Evolutionary conservation across 345 rosid species (phyloP), one percentile per base, ranked within the genome.

Genomic region (Camelina neglecta): DNA sequence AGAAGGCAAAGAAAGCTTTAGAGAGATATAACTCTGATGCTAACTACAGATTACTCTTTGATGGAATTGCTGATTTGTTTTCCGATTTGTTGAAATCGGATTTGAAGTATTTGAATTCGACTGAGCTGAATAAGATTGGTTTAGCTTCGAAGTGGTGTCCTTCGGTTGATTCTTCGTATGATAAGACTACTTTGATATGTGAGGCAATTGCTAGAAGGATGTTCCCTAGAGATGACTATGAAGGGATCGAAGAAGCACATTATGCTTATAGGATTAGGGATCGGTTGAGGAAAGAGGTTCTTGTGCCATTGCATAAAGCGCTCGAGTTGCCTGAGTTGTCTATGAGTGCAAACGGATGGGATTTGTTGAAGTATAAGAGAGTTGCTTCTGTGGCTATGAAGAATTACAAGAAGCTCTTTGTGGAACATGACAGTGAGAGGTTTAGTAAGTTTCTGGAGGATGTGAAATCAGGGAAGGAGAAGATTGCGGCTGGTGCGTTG

Each of bases 81-180:
- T 55, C 79, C 0, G 80, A 75, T 4, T 24, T 63, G 42, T 35
- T 80, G 65, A 80, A 74, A 48, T 56, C 73, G 1, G 82, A 80
- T 75, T n/a, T 75, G 69, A 45, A 75, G 63, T 80, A 0, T 65
- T 23, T 80, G 70, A 57, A 47, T 11, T 65, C 69, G 18, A 53
- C 60, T 8, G 73, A 80, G 56, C 1, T 51, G 26, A 49, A 57
- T 23, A 80, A 65, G 50, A 70, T 80, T 11, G 9, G 76, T 0
- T 65, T 80, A 64, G 83, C 80, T 15, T 66, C 83, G 6, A 80
- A 80, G 16, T 80, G 83, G 83, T 80, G 80, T 58, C 83, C 80
- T 31, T 70, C 73, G 15, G 57, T 75, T 63, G 83, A 80, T 49
- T 80, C 83, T 2, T 74, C 76, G 3, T 80, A 48, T 36, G 83